Conservation (phyloP, 768 basidiomycete genomes). For the Serendipita sp. region DNA sequence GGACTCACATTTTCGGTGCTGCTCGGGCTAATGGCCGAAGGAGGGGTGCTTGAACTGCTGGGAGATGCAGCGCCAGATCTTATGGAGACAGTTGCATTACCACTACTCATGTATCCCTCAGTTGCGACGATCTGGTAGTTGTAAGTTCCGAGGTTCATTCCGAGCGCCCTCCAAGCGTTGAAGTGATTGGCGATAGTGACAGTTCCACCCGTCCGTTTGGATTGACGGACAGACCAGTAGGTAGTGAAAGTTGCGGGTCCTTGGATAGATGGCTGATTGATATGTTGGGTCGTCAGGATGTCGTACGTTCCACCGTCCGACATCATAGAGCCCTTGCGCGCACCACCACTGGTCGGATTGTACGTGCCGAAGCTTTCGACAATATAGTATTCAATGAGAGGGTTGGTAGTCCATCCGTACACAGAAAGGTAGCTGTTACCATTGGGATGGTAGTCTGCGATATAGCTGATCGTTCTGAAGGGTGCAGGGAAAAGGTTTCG, state of each 20-base stretch:
- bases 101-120: no score
- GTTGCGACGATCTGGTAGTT: no score
- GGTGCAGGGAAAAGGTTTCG: background rate
- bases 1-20: no score
- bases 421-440: conserved; percentile 30
- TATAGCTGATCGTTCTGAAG: conserved; percentile 24
- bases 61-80: no score
- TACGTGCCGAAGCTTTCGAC: conserved; percentile 26
- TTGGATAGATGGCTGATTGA: conserved; percentile 27
- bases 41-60: no score
- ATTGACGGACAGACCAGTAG: conserved; percentile 28
- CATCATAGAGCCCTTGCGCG: conserved; percentile 24
- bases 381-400: conserved; percentile 34
- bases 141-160: no score
- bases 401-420: conserved; percentile 31
- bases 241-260: conserved; percentile 31
- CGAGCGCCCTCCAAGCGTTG: no score
- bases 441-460: conserved; percentile 22
- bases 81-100: background rate
- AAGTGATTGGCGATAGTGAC: no score
- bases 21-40: no score
- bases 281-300: conserved; percentile 24
- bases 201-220: no score
- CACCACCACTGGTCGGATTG: conserved; percentile 23
- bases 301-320: conserved; percentile 29